Percentiles rank a stretch among this genome's conserved stretches.
Conservation (phyloP, 768 basidiomycete genomes). For the Podaxis sp. region DNA sequence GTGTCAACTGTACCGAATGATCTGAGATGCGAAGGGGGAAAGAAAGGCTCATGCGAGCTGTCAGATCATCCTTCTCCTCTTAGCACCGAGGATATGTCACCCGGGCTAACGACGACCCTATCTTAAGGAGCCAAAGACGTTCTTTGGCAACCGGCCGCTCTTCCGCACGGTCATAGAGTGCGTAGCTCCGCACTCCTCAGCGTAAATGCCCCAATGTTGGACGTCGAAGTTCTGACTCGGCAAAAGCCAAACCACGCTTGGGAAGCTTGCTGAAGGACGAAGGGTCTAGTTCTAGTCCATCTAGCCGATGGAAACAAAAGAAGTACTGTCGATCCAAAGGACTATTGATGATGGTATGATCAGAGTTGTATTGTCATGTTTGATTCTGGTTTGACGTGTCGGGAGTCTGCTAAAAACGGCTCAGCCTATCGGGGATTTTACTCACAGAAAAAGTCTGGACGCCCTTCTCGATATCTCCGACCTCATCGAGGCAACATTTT, state of each 20-base stretch:
- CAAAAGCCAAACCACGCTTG: neutral
- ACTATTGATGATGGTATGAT: neutral
- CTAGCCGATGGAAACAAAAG: neutral
- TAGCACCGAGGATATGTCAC: constrained; percentile 14
- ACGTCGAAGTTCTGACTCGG: neutral
- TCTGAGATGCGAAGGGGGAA: constrained; percentile 21
- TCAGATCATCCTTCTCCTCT: constrained; percentile 14
- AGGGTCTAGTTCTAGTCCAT: neutral
- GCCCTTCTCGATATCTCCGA: constrained; percentile 9
- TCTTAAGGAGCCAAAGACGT: neutral
- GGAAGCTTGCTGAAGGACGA: neutral
- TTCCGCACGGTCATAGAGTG: neutral
- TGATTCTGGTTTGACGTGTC: constrained; percentile 7
- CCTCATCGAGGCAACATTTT: constrained; percentile 1
- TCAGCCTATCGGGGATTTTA: neutral
- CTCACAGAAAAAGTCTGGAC: neutral
- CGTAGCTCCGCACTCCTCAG: neutral
- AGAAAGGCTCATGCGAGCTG: constrained; percentile 4
- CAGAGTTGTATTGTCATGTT: neutral
- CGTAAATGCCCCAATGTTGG: neutral
- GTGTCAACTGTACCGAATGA: constrained; percentile 20
- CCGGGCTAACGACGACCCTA: neutral
- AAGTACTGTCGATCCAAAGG: constrained; percentile 1
- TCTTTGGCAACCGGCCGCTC: neutral
- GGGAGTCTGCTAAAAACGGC: neutral